Base-by-base conservation (phyloP, 2,329 filamentous ascomycete genomes). In the Fusarium metavorans region DNA sequence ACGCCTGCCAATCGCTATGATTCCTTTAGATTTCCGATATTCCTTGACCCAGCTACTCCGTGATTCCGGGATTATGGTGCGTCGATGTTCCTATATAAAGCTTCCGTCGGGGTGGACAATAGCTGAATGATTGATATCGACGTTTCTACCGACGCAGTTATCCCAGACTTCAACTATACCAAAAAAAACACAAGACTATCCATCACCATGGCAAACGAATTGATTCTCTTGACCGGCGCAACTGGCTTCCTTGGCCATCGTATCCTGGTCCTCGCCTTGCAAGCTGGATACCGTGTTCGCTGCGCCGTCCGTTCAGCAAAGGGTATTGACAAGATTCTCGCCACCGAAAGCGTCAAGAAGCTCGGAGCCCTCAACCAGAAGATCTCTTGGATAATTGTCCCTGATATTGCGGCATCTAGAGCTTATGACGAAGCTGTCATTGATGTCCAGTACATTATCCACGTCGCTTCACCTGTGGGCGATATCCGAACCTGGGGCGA, bases 241-340 rank as follows among this genome's bases (percentile, higher is more conserved):
- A 61, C 66, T 13, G 62, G 66, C n/a, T 65, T 68, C 20, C 54
- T 66, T 20, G 66, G 66, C 2, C 56, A 50, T 25, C 48, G 30
- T 4, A 20, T 66, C 3, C 20, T 64, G 20, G 35, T 66, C 10
- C 23, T 48, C 9, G 62, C 66, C 7, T 10, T 68, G 13, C 35
- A 68, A 35, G 56, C 66, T 11, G 66, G 66, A 27, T 68, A 61
- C 9, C 48, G 56, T 4, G 56, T 66, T 11, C 61, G 66, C 3
- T 64, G 63, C 2, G 45, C 66, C 14, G 20, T 79, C 83, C 16
- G 64, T 14, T 59, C 63, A n/a, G 52, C 54, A 30, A 35, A 59
- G 11, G 63, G 54, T 5, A 59, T 59, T 11, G 63, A 65, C n/a
- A 57, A 45, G 20, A 59, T 59, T 10, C 30, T 59, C 16, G 34